A percentile compares a stretch with the other conserved stretches of the same genome.
phyloP scores from a whole-genome alignment of 306 rosid species.

The Phaseolus lunatus region DNA sequence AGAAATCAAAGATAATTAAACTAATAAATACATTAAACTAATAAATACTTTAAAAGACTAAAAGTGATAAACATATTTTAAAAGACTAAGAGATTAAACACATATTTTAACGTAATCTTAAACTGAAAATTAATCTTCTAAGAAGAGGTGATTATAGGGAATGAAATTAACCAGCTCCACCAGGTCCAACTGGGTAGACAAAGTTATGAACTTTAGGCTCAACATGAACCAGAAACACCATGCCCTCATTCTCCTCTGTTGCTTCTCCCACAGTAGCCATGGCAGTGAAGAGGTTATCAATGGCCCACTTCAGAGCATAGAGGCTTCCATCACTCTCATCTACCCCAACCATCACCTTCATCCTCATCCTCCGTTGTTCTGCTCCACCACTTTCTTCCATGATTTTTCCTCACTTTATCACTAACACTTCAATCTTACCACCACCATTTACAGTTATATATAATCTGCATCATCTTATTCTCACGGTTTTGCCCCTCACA shows the following conservation, averaged over 20 bases:
- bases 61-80: too few relatives aligned
- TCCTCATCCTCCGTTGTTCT: slow-evolving; percentile 39
- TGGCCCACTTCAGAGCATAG: slow-evolving; percentile 69
- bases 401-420: background rate
- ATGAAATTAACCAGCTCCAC: slow-evolving; percentile 49
- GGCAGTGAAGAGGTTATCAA: slow-evolving; percentile 49
- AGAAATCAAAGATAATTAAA: too few relatives aligned
- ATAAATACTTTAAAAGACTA: too few relatives aligned
- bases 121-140: too few relatives aligned
- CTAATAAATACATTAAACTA: too few relatives aligned
- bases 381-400: slow-evolving; percentile 33
- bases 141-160: background rate
- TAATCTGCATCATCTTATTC: background rate
- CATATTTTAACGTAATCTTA: too few relatives aligned
- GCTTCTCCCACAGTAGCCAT: slow-evolving; percentile 13
- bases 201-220: slow-evolving; percentile 49
- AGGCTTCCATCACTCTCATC: slow-evolving; percentile 75
- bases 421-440: background rate
- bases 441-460: too few relatives aligned
- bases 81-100: too few relatives aligned
- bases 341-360: slow-evolving; percentile 73
- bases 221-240: slow-evolving; percentile 59
- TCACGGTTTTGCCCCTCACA: slow-evolving; percentile 10
- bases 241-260: slow-evolving; percentile 36
- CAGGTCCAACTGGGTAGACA: slow-evolving; percentile 53